Evolutionary conservation across 805 yeast species (phyloP), one percentile per base, ranked within the genome.

Genomic region (Candida insectalens): DNA sequence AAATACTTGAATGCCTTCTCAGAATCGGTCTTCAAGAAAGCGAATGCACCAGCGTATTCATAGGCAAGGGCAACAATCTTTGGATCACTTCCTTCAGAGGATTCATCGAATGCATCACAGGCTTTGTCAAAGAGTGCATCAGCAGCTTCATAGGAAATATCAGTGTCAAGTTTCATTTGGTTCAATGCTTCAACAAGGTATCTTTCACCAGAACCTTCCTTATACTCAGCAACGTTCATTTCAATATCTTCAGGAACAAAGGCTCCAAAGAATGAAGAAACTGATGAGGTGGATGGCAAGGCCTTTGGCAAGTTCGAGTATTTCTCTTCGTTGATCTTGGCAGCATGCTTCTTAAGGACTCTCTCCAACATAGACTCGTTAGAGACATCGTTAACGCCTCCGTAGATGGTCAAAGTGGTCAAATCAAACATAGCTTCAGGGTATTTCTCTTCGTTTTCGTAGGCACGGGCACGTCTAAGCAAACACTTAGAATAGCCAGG

Each of bases 401-500:
- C 92, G 54, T 77, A 74, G 39, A 92, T 72, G 32, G 95, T 78
- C 47, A 88, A 71, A 3, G 94, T 87, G 35, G 96, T 88, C 57
- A 83, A 71, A 60, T 92, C 98, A 58, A 79, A 77, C 74, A 85
- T 78, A 29, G 98, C 88, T 38, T 88, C 94, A 30, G 75, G 72
- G 59, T 71, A 87, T 43, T 70, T 65, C 47, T 75, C 94, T 41
- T 85, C 59, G 44, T 74, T 71, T 63, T 92, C 98, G 56, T 81
- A 80, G 21, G 96, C 94, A 45, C 79, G 74, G 22, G 96, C 96
- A 60, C 98, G 81, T 62, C 99, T 84, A 50, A 84, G 65, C 42
- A 87, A 67, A 59, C 96, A 92, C 65, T 92, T 92, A 50, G 83
- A 65, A 62, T 92, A 89, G 55, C 82, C 89, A 9, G 95, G 95